These are phyloP conservation scores for Skeletonema costatum DNA, from an alignment of 108 stramenopile genomes.

Conservation along the genomic window DNA sequence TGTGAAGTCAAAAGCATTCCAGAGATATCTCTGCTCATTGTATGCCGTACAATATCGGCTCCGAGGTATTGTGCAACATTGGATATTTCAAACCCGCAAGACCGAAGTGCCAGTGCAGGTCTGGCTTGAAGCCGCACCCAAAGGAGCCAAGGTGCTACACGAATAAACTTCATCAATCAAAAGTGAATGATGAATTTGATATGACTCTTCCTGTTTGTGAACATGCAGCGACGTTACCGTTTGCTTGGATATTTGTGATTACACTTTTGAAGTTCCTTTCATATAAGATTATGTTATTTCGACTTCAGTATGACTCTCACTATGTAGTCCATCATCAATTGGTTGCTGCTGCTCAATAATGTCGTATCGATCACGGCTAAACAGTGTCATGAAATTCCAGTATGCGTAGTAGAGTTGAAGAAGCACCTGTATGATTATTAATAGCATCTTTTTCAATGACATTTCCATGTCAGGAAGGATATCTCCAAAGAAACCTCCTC, in stretches of 20 bases:
- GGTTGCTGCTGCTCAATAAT: background rate
- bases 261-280: background rate
- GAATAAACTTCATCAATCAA: slow-evolving; percentile 24
- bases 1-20: slow-evolving; percentile 17
- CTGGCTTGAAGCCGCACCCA: slow-evolving; percentile 12
- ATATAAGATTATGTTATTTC: background rate
- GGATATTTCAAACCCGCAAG: slow-evolving; percentile 19
- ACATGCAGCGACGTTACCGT: slow-evolving; percentile 35
- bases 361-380: background rate
- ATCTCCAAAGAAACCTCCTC: slow-evolving; percentile 70
- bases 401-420: slow-evolving; percentile 53
- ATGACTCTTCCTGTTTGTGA: slow-evolving; percentile 35
- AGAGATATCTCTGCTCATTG: slow-evolving; percentile 22
- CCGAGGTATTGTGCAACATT: slow-evolving; percentile 30
- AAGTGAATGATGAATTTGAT: slow-evolving; percentile 25
- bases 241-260: background rate
- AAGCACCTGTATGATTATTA: slow-evolving; percentile 45
- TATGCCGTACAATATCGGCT: slow-evolving; percentile 20
- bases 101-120: slow-evolving; percentile 26
- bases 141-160: slow-evolving; percentile 36
- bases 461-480: slow-evolving; percentile 21
- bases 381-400: slow-evolving; percentile 42
- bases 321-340: background rate
- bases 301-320: background rate
- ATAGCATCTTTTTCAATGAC: slow-evolving; percentile 31